Base-by-base conservation (phyloP, 2,329 filamentous ascomycete genomes). In the Phyllosticta citriasiana region DNA sequence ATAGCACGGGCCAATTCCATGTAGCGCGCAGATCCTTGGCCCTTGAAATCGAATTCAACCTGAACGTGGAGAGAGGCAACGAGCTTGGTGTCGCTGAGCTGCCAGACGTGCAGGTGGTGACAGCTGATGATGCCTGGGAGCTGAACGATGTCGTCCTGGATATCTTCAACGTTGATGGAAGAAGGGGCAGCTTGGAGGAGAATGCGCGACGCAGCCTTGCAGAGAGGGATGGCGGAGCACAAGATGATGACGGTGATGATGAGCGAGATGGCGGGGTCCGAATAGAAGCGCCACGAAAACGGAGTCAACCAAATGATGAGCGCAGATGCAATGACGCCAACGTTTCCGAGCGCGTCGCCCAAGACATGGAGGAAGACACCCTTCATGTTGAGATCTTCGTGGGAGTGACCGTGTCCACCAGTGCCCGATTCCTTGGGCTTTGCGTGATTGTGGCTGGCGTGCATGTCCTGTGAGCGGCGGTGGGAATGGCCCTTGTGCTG, bases 91-190 rank as follows among this genome's bases (percentile, higher is more conserved):
- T 97, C 93, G 16, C 89, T 96, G 35, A 99, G 83, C 74, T 97
- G 93, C 94, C 94, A 99, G 64, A 99, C 91, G 72, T 99, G 94
- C 24, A 99, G 82, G 73, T 99, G 93, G 75, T 99, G 94, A 70
- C 91, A 96, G 72, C 88, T 91, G 64, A 94, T 80, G 55, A 99
- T 88, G 52, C 92, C 92, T 0, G 88, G 88, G 5, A 99, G 84
- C 16, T 83, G 78, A 70, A 92, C 84, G 59, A 99, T 96, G 72
- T 99, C 94, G 66, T 93, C 87, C 66, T 91, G 89, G 74, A 99
- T 93, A 63, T 97, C 89, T 65, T 92, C 88, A 61, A 97, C 84
- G 67, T 87, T 87, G 68, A 99, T 86, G 59, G 93, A 89, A 63
- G 91, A 87, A 0, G 94, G 94, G 0, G 94, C 96, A 2, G 93